Base-by-base conservation (phyloP, 1,284 basidiomycete genomes). In the Nidula niveotomentosa region DNA sequence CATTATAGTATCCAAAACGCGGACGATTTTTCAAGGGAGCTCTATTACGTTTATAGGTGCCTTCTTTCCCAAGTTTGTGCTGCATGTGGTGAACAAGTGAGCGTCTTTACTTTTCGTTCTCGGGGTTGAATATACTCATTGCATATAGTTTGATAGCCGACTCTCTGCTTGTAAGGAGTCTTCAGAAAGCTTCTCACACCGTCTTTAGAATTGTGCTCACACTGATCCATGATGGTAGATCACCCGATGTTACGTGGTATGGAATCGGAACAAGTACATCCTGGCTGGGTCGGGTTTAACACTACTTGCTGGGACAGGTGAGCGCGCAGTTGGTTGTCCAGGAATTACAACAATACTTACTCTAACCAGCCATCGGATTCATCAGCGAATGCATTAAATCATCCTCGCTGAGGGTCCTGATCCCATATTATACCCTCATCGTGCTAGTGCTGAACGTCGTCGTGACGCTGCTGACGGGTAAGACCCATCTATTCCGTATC, bases 201-300 rank as follows among this genome's bases (percentile, higher is more conserved):
- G 10, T 12, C 12, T 46, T 46, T 23, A 15, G 3, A n/a, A 12
- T 10, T 10, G 45, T n/a, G 6, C 6, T n/a, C n/a, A 17, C 8
- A 23, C 23, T 23, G 23, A 23, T 23, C 23, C 23, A 23, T 23
- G 23, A 23, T 23, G 23, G 23, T 35, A 64, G 65, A 59, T 66
- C 9, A 48, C 57, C 35, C 60, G 63, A 8, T 64, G 62, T 54
- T 66, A 62, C 50, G 60, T 65, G 3, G 61, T 66, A 2, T 66
- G 63, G 62, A 55, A 58, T 8, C 52, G 56, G 7, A 61, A 54
- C 36, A 62, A 52, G 18, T 30, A 49, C 13, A 37, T 66, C 18
- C 49, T 58, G 7, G 54, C 45, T 18, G 30, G 30, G 8, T 48
- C 57, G 5, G 55, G 58, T 4, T 41, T 56, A 4, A 1, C 59